phyloP scores from a whole-genome alignment of 192 early-diverging fungal genomes.

The Coemansia sp. region DNA sequence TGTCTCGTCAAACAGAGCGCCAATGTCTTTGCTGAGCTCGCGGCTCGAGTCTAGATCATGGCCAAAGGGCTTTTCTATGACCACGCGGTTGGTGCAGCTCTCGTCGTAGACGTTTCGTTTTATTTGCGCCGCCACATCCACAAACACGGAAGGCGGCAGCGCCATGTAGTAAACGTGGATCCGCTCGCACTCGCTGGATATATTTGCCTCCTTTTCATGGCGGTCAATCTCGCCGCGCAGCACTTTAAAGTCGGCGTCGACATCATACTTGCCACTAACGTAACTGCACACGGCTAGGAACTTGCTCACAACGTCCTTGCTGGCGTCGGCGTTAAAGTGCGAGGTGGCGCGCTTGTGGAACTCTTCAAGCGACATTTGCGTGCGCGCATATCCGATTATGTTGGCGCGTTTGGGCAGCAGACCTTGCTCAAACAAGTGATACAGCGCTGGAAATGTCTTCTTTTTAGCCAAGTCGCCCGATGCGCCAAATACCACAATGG shows the following conservation, averaged over 20 bases:
- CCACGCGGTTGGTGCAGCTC: slow-evolving; percentile 66
- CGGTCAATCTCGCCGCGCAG: slow-evolving; percentile 60
- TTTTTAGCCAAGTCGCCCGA: slow-evolving; percentile 95
- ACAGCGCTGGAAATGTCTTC: slow-evolving; percentile 94
- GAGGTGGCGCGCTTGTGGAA: slow-evolving; percentile 73
- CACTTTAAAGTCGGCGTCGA: slow-evolving; percentile 61
- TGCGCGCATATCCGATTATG: slow-evolving; percentile 92
- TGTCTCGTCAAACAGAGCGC: slow-evolving; percentile 72
- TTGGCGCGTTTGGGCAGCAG: slow-evolving; percentile 69
- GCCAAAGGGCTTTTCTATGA: slow-evolving; percentile 97
- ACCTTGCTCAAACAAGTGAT: slow-evolving; percentile 77
- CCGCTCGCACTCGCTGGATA: slow-evolving; percentile 15
- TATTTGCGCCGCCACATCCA: slow-evolving; percentile 70
- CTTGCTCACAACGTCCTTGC: slow-evolving; percentile 31
- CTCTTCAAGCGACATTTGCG: slow-evolving; percentile 66
- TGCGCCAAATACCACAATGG: slow-evolving; percentile 71
- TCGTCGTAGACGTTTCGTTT: slow-evolving; percentile 64
- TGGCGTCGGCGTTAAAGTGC: slow-evolving; percentile 40
- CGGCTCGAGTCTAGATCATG: slow-evolving; percentile 77
- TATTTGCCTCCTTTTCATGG: slow-evolving; percentile 47
- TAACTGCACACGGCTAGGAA: slow-evolving; percentile 78
- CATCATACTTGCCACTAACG: slow-evolving; percentile 79
- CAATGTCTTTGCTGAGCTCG: slow-evolving; percentile 62
- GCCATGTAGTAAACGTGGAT: slow-evolving; percentile 88
- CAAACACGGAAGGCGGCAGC: slow-evolving; percentile 88